These are phyloP conservation scores for Akanthomyces lecanii DNA, from an alignment of 2,329 filamentous ascomycete species.

Conservation along the genomic window DNA sequence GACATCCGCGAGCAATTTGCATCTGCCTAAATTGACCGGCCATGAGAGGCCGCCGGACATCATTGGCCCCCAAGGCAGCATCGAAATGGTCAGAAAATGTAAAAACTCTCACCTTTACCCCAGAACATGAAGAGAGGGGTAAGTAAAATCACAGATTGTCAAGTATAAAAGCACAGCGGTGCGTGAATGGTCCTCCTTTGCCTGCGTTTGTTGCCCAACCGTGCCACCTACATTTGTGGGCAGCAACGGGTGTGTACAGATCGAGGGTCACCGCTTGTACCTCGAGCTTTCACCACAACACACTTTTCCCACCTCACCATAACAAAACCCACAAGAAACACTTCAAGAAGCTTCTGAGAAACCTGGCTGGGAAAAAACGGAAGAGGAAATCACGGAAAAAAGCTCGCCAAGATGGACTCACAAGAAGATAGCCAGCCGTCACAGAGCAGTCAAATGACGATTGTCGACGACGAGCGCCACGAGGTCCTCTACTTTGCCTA, in stretches of 20 bases:
- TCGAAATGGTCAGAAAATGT: not conserved
- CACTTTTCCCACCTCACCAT: too few species aligned
- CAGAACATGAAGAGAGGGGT: not conserved
- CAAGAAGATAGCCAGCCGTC: conserved; percentile 32
- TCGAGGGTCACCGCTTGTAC: not conserved
- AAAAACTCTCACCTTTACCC: not conserved
- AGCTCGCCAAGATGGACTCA: conserved; percentile 15
- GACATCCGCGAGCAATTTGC: not conserved
- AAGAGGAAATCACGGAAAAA: not conserved
- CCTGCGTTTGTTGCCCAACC: not conserved
- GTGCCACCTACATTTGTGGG: conserved; percentile 6
- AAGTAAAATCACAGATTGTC: not conserved
- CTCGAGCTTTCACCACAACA: not conserved
- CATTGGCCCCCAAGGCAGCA: not conserved
- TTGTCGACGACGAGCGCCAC: conserved; percentile 32
- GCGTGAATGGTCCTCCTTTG: not conserved
- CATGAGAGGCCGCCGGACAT: not conserved
- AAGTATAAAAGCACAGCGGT: not conserved
- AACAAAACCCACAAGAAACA: not conserved
- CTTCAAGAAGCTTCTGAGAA: not conserved
- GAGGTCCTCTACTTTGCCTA: conserved; percentile 63
- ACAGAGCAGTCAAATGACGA: conserved; percentile 33
- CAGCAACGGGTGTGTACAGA: not conserved
- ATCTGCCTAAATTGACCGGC: conserved; percentile 12
- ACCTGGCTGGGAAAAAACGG: not conserved